These are phyloP conservation scores for Daldinia bambusicola DNA, from an alignment of 495 filamentous ascomycete species.

Conservation along the genomic window DNA sequence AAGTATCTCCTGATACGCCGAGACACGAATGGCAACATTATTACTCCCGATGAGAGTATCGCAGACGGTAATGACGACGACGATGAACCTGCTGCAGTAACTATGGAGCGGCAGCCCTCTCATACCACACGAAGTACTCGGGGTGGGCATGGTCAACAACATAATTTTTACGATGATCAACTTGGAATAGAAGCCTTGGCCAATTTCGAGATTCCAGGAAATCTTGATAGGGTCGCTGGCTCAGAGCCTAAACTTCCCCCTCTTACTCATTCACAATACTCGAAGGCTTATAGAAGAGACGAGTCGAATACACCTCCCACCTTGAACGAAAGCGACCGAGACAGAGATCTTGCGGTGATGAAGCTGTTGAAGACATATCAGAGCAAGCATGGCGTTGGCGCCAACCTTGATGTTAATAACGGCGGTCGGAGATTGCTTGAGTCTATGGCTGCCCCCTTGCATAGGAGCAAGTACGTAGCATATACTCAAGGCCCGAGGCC, in stretches of 20 bases:
- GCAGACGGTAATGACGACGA: conserved; percentile 61
- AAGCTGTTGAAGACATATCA: conserved; percentile 59
- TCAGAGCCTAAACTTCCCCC: conserved; percentile 70
- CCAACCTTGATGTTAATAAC: conserved; percentile 55
- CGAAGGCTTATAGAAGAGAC: conserved; percentile 55
- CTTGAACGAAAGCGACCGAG: conserved; percentile 66
- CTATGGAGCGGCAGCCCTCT: conserved; percentile 77
- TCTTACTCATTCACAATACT: conserved; percentile 64
- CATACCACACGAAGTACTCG: conserved; percentile 79
- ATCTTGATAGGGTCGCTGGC: conserved; percentile 57
- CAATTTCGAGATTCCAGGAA: conserved; percentile 70
- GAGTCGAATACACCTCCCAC: conserved; percentile 60
- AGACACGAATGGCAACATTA: conserved; percentile 57
- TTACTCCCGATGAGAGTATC: conserved; percentile 64
- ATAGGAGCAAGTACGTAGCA: conserved; percentile 50
- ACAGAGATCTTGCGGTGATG: conserved; percentile 69
- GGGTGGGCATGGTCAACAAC: conserved; percentile 61
- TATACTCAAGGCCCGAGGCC: conserved; percentile 56
- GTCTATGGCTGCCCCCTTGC: conserved; percentile 52
- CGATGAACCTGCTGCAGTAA: conserved; percentile 62
- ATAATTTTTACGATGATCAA: conserved; percentile 65
- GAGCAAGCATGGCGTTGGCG: conserved; percentile 52
- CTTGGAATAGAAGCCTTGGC: conserved; percentile 69
- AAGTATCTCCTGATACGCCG: conserved; percentile 65
- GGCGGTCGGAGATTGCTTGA: conserved; percentile 59